phyloP scores from a whole-genome alignment of 106 monocot species.

The Alisma plantagoaquatica region DNA sequence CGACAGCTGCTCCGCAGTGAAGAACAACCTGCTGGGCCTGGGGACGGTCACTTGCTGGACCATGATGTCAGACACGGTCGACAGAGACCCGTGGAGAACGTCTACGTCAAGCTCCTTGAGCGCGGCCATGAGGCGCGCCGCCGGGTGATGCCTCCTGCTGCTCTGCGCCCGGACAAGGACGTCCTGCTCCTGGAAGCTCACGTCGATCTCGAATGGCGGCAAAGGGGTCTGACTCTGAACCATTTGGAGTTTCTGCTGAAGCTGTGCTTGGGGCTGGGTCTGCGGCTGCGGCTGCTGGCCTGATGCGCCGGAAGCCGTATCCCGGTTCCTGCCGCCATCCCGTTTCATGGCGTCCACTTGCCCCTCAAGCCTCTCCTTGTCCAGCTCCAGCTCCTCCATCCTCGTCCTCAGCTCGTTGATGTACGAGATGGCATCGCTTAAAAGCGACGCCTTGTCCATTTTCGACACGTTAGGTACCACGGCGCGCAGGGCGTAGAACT shows the following conservation, averaged over 20 bases:
- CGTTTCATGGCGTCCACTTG: conserved; percentile 38
- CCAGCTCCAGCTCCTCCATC: conserved; percentile 27
- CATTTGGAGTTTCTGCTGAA: background rate
- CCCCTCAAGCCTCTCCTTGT: conserved; percentile 27
- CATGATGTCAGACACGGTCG: conserved; percentile 60
- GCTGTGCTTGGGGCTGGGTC: too few relatives aligned
- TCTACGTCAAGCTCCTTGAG: conserved; percentile 48
- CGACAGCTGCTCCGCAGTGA: conserved; percentile 54
- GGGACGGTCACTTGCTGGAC: conserved; percentile 70
- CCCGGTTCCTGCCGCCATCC: conserved; percentile 1
- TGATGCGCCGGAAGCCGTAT: background rate
- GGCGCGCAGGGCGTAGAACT: conserved; percentile 87
- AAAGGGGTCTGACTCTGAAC: conserved; percentile 5
- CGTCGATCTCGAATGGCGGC: conserved; percentile 53
- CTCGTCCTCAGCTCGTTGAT: conserved; percentile 64
- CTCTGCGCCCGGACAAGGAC: conserved; percentile 54
- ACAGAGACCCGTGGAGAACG: conserved; percentile 51
- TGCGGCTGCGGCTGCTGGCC: too few relatives aligned
- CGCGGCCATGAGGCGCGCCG: conserved; percentile 48
- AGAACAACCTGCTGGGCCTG: conserved; percentile 26
- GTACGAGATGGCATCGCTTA: conserved; percentile 79
- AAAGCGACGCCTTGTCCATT: conserved; percentile 94
- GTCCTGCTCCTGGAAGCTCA: conserved; percentile 50
- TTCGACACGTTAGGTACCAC: conserved; percentile 94
- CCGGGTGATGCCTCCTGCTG: conserved; percentile 43